A percentile compares a stretch with the other conserved stretches of the same genome.
Evolutionary conservation across 768 basidiomycete species (phyloP).

Genomic region (Amanita fuliginea): DNA sequence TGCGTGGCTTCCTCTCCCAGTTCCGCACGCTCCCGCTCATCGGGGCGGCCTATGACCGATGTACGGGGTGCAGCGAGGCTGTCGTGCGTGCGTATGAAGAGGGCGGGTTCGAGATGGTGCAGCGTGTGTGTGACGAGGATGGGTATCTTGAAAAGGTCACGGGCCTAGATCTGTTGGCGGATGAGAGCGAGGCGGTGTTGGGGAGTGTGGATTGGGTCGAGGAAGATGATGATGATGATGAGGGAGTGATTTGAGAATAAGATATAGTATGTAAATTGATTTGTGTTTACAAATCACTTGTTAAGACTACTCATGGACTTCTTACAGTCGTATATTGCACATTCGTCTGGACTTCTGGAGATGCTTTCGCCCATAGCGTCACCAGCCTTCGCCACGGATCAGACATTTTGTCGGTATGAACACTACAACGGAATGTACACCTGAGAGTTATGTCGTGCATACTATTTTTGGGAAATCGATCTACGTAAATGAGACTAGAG

Average conservation of each 20-base stretch:
- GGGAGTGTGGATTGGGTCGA: slow-evolving; percentile 75
- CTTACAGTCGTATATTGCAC: too few species aligned
- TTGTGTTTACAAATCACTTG: too few species aligned
- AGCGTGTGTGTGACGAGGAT: slow-evolving; percentile 73
- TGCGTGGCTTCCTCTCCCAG: slow-evolving; percentile 82
- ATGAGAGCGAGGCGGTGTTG: slow-evolving; percentile 61
- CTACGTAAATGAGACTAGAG: not conserved
- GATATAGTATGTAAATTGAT: too few species aligned
- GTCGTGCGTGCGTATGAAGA: slow-evolving; percentile 74
- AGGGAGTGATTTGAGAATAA: not conserved
- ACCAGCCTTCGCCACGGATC: too few species aligned
- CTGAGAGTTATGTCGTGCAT: too few species aligned
- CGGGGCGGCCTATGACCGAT: slow-evolving; percentile 77
- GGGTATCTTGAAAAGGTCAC: slow-evolving; percentile 67
- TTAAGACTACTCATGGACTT: too few species aligned
- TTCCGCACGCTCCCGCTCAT: slow-evolving; percentile 79
- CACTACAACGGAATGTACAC: too few species aligned
- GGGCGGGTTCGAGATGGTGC: slow-evolving; percentile 72
- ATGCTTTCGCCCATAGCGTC: too few species aligned
- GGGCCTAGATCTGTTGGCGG: slow-evolving; percentile 67
- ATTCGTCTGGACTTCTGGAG: too few species aligned
- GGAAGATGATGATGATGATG: slow-evolving; percentile 33
- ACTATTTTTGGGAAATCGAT: too few species aligned
- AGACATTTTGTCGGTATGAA: too few species aligned
- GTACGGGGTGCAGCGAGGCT: slow-evolving; percentile 83